Conservation (phyloP, 1,284 basidiomycete genomes). For the Sporisorium reilianum region DNA sequence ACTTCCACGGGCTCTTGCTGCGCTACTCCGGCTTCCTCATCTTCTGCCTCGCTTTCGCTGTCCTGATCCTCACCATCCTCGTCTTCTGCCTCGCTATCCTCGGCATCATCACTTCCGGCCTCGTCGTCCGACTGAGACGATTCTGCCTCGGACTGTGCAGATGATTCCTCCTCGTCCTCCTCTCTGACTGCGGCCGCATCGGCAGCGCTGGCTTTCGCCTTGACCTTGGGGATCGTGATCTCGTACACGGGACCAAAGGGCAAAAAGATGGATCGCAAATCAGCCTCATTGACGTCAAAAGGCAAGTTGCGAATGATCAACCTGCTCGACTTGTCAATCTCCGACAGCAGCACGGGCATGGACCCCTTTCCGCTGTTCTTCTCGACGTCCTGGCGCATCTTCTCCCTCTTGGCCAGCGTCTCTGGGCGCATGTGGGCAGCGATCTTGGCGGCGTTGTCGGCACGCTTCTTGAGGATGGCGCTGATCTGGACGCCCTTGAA, state of each 20-base stretch:
- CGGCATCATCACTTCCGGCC: conserved; percentile 7
- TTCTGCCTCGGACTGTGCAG: conserved; percentile 20
- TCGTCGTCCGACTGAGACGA: conserved; percentile 26
- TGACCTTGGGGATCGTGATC: conserved; percentile 78
- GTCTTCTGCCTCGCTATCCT: conserved; percentile 4
- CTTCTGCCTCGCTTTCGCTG: conserved; percentile 70
- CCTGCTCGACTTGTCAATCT: conserved; percentile 73
- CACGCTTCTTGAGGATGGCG: conserved; percentile 88
- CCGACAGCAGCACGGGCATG: conserved; percentile 43
- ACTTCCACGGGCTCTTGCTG: conserved; percentile 51
- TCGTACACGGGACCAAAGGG: conserved; percentile 89
- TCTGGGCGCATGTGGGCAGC: conserved; percentile 71
- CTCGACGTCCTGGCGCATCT: conserved; percentile 69
- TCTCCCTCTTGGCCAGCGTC: conserved; percentile 70
- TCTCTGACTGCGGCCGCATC: conserved; percentile 9
- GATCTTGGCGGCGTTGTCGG: conserved; percentile 75
- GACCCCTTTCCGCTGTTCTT: conserved; percentile 49
- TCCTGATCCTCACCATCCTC: conserved; percentile 65
- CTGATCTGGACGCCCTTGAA: conserved; percentile 90
- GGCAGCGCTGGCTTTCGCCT: conserved; percentile 19
- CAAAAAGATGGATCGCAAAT: conserved; percentile 87
- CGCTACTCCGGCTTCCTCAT: conserved; percentile 5
- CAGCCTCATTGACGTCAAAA: conserved; percentile 77
- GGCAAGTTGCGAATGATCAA: conserved; percentile 93
- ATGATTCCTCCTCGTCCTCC: conserved; percentile 35